These are phyloP conservation scores for Aspergillus sojae DNA, from an alignment of 2,329 filamentous ascomycete genomes.

Conservation along the genomic window DNA sequence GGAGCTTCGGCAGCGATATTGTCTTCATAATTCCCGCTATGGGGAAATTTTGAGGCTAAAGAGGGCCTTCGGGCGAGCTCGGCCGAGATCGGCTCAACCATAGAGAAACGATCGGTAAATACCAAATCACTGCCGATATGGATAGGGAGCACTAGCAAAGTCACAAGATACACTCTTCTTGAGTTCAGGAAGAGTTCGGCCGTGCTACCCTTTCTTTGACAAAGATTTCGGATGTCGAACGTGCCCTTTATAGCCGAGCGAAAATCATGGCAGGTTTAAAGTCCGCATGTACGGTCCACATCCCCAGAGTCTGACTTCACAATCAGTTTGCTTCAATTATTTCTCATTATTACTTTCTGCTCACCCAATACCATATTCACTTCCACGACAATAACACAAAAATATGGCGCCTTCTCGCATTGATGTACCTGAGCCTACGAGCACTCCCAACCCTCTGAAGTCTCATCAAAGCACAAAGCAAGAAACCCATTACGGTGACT, in stretches of 20 bases:
- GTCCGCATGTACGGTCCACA: background rate
- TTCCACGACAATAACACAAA: background rate
- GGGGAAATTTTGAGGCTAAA: background rate
- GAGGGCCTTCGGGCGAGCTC: background rate
- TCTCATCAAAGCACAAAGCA: background rate
- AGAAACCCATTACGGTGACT: slow-evolving; percentile 3
- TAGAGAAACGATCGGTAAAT: background rate
- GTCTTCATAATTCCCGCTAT: background rate
- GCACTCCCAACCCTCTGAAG: background rate
- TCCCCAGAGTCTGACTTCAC: background rate
- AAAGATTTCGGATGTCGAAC: background rate
- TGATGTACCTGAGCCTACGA: background rate
- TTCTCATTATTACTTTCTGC: background rate
- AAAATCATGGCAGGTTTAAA: background rate
- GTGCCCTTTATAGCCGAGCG: background rate
- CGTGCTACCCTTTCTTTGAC: background rate
- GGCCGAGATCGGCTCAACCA: background rate
- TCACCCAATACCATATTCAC: no score
- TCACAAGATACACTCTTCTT: background rate
- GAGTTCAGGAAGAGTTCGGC: background rate
- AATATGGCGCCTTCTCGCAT: background rate
- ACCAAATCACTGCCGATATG: background rate
- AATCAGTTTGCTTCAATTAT: background rate
- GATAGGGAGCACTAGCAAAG: background rate
- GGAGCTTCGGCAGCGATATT: background rate